Conservation (phyloP, 257 asterid genomes). For the Echium plantagineum region DNA sequence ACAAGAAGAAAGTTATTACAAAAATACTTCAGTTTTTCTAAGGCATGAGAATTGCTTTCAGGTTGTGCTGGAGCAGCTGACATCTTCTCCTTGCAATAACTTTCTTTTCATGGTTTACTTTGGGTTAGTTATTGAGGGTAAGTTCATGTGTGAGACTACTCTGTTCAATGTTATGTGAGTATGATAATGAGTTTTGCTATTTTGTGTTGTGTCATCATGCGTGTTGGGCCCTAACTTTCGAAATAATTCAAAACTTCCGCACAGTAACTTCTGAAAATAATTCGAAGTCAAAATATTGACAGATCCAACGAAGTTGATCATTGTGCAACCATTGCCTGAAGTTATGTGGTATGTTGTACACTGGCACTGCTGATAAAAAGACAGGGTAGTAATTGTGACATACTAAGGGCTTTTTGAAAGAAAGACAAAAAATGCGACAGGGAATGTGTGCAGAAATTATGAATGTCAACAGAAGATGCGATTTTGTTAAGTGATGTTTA, state of each 20-base stretch:
- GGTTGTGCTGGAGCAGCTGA: slow-evolving; percentile 89
- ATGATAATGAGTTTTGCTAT: too few species aligned
- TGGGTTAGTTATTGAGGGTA: slow-evolving; percentile 79
- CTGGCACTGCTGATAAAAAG: background rate
- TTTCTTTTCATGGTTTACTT: slow-evolving; percentile 83
- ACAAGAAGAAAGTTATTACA: background rate
- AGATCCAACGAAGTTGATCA: too few species aligned
- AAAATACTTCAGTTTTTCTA: background rate
- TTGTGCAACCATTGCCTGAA: too few species aligned
- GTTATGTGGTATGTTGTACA: background rate
- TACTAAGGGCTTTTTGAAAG: background rate
- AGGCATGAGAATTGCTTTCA: slow-evolving; percentile 24
- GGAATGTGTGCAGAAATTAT: background rate
- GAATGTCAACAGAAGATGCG: background rate
- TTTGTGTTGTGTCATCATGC: too few species aligned
- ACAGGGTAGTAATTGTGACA: too few species aligned
- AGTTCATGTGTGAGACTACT: slow-evolving; percentile 15
- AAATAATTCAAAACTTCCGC: too few species aligned
- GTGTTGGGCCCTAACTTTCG: too few species aligned
- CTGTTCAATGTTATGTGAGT: background rate
- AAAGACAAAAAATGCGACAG: too few species aligned
- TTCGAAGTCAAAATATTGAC: too few species aligned
- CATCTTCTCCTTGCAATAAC: slow-evolving; percentile 90
- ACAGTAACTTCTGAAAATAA: too few species aligned
- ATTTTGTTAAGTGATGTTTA: background rate